phyloP scores from a whole-genome alignment of 2,329 filamentous ascomycete species.

The Phoma herbarum region DNA sequence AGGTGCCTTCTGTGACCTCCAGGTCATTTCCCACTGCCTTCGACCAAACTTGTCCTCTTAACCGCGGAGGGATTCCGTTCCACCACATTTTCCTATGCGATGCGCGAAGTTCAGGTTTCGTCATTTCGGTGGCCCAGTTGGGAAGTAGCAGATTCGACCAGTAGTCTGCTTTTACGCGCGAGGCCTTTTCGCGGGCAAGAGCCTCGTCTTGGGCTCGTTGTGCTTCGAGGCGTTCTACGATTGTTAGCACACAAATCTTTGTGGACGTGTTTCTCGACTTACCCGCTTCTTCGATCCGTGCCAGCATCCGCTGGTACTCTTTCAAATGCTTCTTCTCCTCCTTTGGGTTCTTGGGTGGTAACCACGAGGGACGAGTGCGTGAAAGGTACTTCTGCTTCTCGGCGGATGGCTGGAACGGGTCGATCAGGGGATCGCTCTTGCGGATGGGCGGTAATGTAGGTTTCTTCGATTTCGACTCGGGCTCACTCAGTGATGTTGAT shows the following conservation, averaged over 20 bases:
- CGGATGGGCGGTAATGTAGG: conserved; percentile 68
- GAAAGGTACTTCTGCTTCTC: conserved; percentile 87
- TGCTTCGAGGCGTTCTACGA: conserved; percentile 43
- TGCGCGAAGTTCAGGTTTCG: conserved; percentile 43
- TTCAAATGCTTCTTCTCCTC: conserved; percentile 90
- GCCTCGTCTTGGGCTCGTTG: conserved; percentile 59
- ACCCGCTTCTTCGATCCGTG: conserved; percentile 66
- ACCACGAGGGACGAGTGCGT: conserved; percentile 79
- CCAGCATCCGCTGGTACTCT: conserved; percentile 86
- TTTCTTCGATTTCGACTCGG: conserved; percentile 59
- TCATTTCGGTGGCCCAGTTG: conserved; percentile 76
- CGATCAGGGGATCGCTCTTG: conserved; percentile 81
- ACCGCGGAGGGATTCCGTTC: conserved; percentile 76
- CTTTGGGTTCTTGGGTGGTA: conserved; percentile 85
- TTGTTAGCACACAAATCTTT: conserved; percentile 23
- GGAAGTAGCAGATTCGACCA: conserved; percentile 82
- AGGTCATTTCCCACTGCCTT: conserved; percentile 78
- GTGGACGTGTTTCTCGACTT: conserved; percentile 25
- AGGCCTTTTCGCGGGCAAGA: conserved; percentile 61
- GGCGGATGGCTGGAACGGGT: conserved; percentile 82
- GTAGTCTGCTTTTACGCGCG: conserved; percentile 61
- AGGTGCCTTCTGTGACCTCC: conserved; percentile 72
- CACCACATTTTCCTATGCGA: conserved; percentile 76
- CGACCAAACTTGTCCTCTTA: conserved; percentile 74
- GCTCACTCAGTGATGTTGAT: conserved; percentile 41